Base-by-base conservation (phyloP, 2,329 filamentous ascomycete species). In the Colletotrichum higginsianum region DNA sequence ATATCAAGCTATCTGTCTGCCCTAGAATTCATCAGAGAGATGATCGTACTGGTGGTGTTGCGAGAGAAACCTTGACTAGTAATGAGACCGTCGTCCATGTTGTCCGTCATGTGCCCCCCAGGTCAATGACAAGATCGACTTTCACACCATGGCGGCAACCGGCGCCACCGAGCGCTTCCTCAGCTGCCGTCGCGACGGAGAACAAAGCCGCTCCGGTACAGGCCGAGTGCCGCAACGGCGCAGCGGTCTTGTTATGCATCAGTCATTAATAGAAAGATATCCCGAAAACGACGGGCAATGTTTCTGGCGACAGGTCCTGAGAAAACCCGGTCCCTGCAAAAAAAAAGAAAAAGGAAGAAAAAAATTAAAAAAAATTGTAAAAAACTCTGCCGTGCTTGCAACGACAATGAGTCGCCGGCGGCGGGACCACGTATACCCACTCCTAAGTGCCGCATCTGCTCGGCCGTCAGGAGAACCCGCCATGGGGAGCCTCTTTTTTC, bases 81-180 rank as follows among this genome's bases (percentile, higher is more conserved):
- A 12, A 30, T 15, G 11, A 9, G 26, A 26, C 56, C 47, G 42
- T 56, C 26, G 21, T 7, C 42, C 7, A 52, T 55, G 26, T n/a
- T 35, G 35, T n/a, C 30, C 11, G 23, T 35, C 44, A 40, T 49
- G 49, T 53, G 61, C n/a, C 30, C n/a, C 30, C 8, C 30, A 38
- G 38, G 30, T 11, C 6, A 12, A 46, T n/a, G 26, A 47, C 16
- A 53, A 13, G 21, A 21, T 38, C 30, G 23, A 50, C 26, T n/a
- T 15, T 61, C 4, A 35, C 13, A 55, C 52, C 8, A 13, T 57
- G 53, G 49, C 65, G 58, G 60, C 26, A 63, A 57, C 65, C 65
- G 58, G 52, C 58, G 68, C 53, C 64, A 60, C 44, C 12, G 35
- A 58, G 21, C n/a, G 53, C 26, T 7, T 30, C 40, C 23, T 42